Base-by-base conservation (phyloP, 2,329 filamentous ascomycete species). In the Exophiala phaeomuriformis region DNA sequence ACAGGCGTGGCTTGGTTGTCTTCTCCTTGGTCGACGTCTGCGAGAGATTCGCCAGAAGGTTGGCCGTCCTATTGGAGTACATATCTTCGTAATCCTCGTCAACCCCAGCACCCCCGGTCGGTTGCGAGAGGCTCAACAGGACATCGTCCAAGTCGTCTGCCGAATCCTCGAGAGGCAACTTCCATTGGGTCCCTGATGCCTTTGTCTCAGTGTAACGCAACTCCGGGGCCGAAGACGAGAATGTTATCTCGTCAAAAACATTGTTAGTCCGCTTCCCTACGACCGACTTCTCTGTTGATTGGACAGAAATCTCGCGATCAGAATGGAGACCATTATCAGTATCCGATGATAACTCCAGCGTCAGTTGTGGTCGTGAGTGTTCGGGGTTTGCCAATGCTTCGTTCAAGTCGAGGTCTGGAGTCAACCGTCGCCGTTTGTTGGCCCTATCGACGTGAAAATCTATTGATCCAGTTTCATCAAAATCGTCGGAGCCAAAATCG, bases 51-150 rank as follows among this genome's bases (percentile, higher is more conserved):
- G 68, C 67, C 8, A 75, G 62, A 12, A 76, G 59, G 41, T 57
- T 65, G n/a, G 69, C 66, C 3, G 73, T 75, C 12, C 68, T 65
- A 47, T 65, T 65, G 2, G 73, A 75, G 31, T 72, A 68, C 2
- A 59, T 31, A 6, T 54, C 58, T 7, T 42, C 49, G 30, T 72
- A 68, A 2, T 59, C 35, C 6, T 54, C 58, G 8, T 42, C 49
- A 48, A 71, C 66, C 3, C 59, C 30, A 5, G 54, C 58, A 4
- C 19, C 49, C 45, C 27, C 12, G 19, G 29, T 43, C 8, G 51
- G 47, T 52, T 32, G 57, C 47, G 44, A 58, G 54, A 48, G 37
- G 61, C 48, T 49, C 35, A 64, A 58, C 39, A 46, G 55, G 51
- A 58, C 64, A 6, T 62, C 58, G 4, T 63, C 62, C 9, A 64